These are phyloP conservation scores for Lodderomyces theae DNA, from an alignment of 1,139 yeast genomes.

Conservation along the genomic window DNA sequence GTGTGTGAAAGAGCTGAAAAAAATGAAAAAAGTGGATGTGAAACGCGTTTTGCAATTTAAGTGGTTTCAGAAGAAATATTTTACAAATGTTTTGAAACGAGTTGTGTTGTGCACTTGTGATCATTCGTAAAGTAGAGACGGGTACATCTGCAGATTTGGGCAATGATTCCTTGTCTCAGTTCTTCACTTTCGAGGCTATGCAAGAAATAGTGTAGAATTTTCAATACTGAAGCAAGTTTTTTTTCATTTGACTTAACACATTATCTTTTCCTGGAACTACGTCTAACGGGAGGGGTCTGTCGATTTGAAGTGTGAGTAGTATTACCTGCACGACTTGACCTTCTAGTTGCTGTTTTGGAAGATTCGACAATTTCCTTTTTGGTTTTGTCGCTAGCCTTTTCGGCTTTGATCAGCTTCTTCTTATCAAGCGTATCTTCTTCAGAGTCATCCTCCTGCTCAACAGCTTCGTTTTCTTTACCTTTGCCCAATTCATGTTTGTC, in stretches of 20 bases:
- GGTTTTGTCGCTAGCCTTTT: constrained; percentile 8
- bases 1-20: too few species aligned
- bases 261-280: constrained; percentile 27
- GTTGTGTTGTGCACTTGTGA: too few species aligned
- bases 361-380: constrained; percentile 8
- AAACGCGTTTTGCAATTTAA: background rate
- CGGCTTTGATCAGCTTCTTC: constrained; percentile 12
- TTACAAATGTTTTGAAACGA: background rate
- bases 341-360: constrained; percentile 18
- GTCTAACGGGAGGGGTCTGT: constrained; percentile 20
- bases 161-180: too few species aligned
- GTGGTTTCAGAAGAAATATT: background rate
- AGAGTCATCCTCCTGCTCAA: constrained; percentile 5
- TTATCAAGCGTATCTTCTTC: constrained; percentile 10
- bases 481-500: constrained; percentile 6
- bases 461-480: background rate
- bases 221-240: too few species aligned
- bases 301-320: constrained; percentile 12
- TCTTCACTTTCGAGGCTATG: too few species aligned
- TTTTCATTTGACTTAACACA: background rate
- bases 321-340: constrained; percentile 23
- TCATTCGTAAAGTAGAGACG: too few species aligned
- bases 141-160: too few species aligned
- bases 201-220: too few species aligned
- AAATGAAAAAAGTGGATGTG: background rate